Evolutionary conservation across 1,284 basidiomycete genomes (phyloP), one percentile per base, ranked within the genome.

Genomic region (Amylostereum areolatum): DNA sequence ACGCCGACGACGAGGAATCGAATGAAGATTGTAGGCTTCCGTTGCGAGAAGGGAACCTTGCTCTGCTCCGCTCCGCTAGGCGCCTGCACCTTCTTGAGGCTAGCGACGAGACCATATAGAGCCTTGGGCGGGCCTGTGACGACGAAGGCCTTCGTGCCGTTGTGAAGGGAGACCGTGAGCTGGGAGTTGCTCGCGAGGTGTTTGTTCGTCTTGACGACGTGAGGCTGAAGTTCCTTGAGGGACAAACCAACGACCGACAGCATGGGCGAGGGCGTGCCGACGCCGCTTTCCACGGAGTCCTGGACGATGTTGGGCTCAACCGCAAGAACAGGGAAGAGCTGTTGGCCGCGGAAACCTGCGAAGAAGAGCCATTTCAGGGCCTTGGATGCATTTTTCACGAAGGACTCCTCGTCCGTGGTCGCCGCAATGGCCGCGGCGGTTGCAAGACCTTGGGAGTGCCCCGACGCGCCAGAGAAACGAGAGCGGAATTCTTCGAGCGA

Each of bases 391-490:
- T 97, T 96, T 54, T 72, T 68, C 48, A 78, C 69, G 66, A 93
- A 89, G 3, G 81, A 81, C 46, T 88, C 85, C 59, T 85, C 83
- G 39, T 83, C 81, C 34, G 77, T 75, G 12, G 94, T 96, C 2
- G 92, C 81, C 6, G 94, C 79, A 57, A 97, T 81, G 30, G 83
- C 88, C 47, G 97, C 81, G 25, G 96, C 96, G 24, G 94, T 94
- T 50, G 97, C 85, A 58, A 99, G 83, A 57, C 96, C 97, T 69
- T 98, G 96, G 5, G 93, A 97, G 72, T 99, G 96, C 42, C 96
- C 96, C 8, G 96, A 98, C 5, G 92, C 83, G 47, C 95, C 96
- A 32, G 82, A 76, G 56, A 97, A 78, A 49, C 81, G 80, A 43
- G 75, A 70, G 46, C 89, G 82, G 64, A 97, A 78, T 60, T 94